Conservation (phyloP, 2,329 filamentous ascomycete species). For the Fusarium verrucosum region DNA sequence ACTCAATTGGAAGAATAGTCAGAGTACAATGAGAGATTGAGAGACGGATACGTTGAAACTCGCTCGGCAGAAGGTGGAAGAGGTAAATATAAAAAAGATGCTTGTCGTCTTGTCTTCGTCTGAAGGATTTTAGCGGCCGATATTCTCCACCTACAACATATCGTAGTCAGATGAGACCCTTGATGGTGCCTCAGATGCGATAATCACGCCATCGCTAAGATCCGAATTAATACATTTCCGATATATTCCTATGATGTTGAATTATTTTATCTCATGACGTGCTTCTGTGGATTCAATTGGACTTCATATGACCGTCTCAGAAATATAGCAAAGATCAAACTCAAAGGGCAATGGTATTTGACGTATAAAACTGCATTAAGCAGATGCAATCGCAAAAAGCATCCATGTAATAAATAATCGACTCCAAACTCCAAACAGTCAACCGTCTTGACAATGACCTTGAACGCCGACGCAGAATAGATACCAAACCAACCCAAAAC, state of each 20-base stretch:
- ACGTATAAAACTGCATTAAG: conserved; percentile 4
- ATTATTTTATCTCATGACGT: too few species aligned
- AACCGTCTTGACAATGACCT: neutral
- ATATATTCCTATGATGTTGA: neutral
- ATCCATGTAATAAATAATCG: neutral
- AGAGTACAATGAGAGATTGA: neutral
- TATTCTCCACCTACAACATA: conserved; percentile 21
- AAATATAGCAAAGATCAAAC: neutral
- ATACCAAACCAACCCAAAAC: conserved; percentile 1
- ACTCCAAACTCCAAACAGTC: conserved; percentile 16
- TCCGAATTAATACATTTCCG: neutral
- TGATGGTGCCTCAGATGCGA: conserved; percentile 28
- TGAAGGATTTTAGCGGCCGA: conserved; percentile 23
- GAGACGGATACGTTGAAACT: neutral
- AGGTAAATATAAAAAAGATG: neutral
- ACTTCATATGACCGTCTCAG: neutral
- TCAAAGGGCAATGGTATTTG: conserved; percentile 10
- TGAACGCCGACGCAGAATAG: conserved; percentile 23
- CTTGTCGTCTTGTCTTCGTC: neutral
- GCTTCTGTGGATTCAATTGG: too few species aligned
- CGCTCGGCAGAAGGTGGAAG: neutral
- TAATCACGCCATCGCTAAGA: conserved; percentile 36
- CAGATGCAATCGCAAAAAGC: conserved; percentile 1
- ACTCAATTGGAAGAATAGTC: neutral
- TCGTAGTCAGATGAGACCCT: conserved; percentile 9